phyloP scores from a whole-genome alignment of 495 filamentous ascomycete genomes.

The Lineolata rhizophorae region DNA sequence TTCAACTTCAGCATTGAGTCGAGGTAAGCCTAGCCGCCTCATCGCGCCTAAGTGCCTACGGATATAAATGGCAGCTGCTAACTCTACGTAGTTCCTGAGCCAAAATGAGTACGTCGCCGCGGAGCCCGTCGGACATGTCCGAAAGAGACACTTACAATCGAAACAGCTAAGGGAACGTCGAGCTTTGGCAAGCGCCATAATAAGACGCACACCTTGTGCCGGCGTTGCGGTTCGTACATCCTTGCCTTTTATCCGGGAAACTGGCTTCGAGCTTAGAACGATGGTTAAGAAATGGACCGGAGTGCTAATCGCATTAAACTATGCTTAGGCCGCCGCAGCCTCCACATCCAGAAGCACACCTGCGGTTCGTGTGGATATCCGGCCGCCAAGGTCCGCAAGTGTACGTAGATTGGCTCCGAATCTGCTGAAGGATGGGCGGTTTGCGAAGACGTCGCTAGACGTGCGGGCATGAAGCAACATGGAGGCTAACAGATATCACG shows the following conservation, averaged over 20 bases:
- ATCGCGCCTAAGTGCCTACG: no score
- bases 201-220: slow-evolving; percentile 98
- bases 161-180: slow-evolving; percentile 75
- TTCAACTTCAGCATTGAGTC: no score
- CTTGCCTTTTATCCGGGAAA: no score
- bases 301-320: slow-evolving; percentile 16
- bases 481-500: slow-evolving; percentile 3
- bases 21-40: no score
- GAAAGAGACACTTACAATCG: not conserved
- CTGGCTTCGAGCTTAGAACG: no score
- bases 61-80: no score
- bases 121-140: not conserved
- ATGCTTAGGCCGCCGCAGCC: slow-evolving; percentile 62
- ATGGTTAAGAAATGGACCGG: no score
- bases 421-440: no score
- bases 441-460: no score
- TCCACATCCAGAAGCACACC: slow-evolving; percentile 98
- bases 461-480: no score
- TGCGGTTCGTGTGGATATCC: slow-evolving; percentile 97
- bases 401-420: no score
- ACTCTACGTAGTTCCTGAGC: not conserved
- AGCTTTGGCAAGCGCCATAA: slow-evolving; percentile 98
- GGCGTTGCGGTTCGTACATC: slow-evolving; percentile 80
- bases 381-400: slow-evolving; percentile 88
- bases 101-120: not conserved